Conservation (phyloP, 768 basidiomycete species). For the Lentinula sp. region DNA sequence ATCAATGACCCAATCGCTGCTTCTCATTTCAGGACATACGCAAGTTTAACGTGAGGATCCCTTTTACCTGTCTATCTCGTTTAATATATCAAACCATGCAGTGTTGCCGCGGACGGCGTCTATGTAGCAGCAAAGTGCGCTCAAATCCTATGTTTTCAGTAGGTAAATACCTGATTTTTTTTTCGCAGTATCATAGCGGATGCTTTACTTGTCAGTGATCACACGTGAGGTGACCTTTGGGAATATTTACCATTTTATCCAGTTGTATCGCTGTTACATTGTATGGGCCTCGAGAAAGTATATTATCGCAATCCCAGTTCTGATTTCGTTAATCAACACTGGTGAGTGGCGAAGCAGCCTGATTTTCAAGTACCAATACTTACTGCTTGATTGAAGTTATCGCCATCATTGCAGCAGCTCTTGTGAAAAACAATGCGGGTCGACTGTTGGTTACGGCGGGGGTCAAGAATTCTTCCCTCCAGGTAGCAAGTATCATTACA, state of each 20-base stretch:
- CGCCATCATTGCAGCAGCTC: background rate
- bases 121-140: background rate
- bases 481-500: background rate
- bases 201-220: background rate
- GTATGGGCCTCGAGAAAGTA: background rate
- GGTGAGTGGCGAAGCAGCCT: background rate
- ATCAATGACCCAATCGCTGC: background rate
- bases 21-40: background rate
- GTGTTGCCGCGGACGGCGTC: background rate
- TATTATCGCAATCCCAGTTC: background rate
- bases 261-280: slow-evolving; percentile 1
- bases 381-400: background rate
- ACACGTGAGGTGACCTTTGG: background rate
- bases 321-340: background rate
- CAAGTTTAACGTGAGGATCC: background rate
- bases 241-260: background rate
- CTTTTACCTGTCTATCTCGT: background rate
- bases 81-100: background rate
- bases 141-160: background rate
- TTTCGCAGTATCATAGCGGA: background rate
- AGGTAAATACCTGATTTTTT: background rate
- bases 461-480: background rate
- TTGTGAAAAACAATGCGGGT: background rate
- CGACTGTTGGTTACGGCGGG: background rate
- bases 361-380: background rate